Evolutionary conservation across 1,284 basidiomycete genomes (phyloP).

Genomic region (Stereum hirsutum): DNA sequence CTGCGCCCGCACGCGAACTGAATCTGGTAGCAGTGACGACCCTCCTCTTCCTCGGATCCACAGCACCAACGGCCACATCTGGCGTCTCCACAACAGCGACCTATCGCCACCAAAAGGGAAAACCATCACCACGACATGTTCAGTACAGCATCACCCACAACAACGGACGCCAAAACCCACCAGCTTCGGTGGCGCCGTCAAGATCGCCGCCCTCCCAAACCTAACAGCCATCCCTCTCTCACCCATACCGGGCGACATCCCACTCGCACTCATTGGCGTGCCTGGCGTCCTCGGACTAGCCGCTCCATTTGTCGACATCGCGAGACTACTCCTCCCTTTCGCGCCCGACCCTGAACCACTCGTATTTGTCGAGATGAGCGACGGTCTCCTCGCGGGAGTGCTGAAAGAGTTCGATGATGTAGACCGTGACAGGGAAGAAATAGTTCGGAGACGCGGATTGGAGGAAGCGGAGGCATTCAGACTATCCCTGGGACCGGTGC

Average conservation of each 20-base stretch:
- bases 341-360: no score
- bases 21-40: conserved; percentile 83
- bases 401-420: conserved; percentile 37
- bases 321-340: conserved; percentile 35
- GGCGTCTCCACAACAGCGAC: conserved; percentile 76
- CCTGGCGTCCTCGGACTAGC: conserved; percentile 28
- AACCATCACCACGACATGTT: no score
- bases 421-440: conserved; percentile 37
- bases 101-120: no score
- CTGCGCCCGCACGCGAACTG: conserved; percentile 71
- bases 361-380: no score
- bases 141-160: no score
- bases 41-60: conserved; percentile 71
- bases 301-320: conserved; percentile 16
- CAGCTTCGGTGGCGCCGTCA: conserved; percentile 71
- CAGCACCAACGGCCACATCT: conserved; percentile 74
- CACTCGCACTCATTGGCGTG: conserved; percentile 28
- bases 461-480: conserved; percentile 17
- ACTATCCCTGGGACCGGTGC: no score
- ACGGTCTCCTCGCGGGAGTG: conserved; percentile 36
- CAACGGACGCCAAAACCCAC: no score
- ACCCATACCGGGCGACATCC: conserved; percentile 27
- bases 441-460: conserved; percentile 25
- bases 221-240: conserved; percentile 42
- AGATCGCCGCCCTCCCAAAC: conserved; percentile 58